Evolutionary conservation across 2,329 filamentous ascomycete genomes (phyloP).

Genomic region (Colletotrichum sp.): DNA sequence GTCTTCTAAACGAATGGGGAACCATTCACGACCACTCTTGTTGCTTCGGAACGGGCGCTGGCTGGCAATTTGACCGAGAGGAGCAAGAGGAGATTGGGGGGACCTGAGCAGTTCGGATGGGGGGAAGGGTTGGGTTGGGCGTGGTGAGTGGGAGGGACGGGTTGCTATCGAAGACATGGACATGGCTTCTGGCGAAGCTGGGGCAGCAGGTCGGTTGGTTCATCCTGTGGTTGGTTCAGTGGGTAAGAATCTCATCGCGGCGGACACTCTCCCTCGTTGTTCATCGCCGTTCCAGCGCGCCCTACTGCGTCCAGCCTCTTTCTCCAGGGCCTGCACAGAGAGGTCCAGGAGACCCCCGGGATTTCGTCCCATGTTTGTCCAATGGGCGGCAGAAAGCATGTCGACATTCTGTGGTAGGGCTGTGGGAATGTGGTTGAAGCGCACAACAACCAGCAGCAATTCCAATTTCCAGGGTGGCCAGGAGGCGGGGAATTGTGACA

Average conservation of each 20-base stretch:
- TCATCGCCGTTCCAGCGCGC: neutral
- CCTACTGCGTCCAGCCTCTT: constrained; percentile 2
- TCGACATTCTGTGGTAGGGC: constrained; percentile 6
- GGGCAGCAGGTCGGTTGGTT: neutral
- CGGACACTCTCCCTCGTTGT: neutral
- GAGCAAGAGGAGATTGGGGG: neutral
- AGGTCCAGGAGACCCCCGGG: neutral
- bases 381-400: neutral
- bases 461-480: constrained; percentile 18
- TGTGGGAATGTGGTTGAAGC: constrained; percentile 9
- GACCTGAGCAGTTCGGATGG: neutral
- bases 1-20: constrained; percentile 18
- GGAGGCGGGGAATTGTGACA: constrained; percentile 16
- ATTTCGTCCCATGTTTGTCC: constrained; percentile 7
- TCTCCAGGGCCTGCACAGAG: neutral
- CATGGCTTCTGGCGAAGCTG: neutral
- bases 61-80: constrained; percentile 14
- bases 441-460: neutral
- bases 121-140: neutral
- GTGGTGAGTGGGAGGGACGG: neutral
- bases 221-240: constrained; percentile 3
- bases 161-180: constrained; percentile 4
- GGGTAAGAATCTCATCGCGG: neutral
- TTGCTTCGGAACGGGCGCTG: constrained; percentile 18
- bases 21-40: constrained; percentile 8